These are phyloP conservation scores for Thielaviopsis cerberus DNA, from an alignment of 2,329 filamentous ascomycete genomes.

Conservation along the genomic window DNA sequence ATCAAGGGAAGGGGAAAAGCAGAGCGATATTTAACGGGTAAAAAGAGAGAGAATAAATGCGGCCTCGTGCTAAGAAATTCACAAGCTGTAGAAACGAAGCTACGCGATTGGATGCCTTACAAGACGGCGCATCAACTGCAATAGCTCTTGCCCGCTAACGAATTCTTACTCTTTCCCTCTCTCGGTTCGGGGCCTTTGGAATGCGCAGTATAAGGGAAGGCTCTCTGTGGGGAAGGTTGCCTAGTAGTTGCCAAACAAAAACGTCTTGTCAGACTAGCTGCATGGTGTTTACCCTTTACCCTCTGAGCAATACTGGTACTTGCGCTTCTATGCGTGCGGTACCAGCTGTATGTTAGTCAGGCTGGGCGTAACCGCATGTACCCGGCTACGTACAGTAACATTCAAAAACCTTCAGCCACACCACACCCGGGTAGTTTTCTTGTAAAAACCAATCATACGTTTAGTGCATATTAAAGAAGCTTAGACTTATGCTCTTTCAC, in stretches of 20 bases:
- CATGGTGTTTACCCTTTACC: too few relatives aligned
- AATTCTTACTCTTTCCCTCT: not conserved
- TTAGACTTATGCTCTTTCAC: not conserved
- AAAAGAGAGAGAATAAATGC: not conserved
- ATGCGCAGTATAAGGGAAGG: too few relatives aligned
- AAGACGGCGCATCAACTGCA: not conserved
- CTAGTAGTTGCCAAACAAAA: too few relatives aligned
- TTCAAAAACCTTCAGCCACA: not conserved
- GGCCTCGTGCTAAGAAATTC: not conserved
- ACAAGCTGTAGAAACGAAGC: not conserved
- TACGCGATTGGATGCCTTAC: slow-evolving; percentile 10
- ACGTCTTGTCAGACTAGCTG: too few relatives aligned
- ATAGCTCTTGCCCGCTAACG: not conserved
- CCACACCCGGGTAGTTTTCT: not conserved
- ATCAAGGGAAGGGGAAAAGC: not conserved
- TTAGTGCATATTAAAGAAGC: not conserved
- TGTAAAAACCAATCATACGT: not conserved
- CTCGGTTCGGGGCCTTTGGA: too few relatives aligned
- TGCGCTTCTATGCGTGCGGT: not conserved
- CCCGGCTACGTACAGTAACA: not conserved
- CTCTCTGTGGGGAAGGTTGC: too few relatives aligned
- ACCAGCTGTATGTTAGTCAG: not conserved
- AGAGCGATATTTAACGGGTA: not conserved
- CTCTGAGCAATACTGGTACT: not conserved
- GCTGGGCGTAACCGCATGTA: not conserved